Base-by-base conservation (phyloP, 2,329 filamentous ascomycete species). In the Coniochaeta sp. region DNA sequence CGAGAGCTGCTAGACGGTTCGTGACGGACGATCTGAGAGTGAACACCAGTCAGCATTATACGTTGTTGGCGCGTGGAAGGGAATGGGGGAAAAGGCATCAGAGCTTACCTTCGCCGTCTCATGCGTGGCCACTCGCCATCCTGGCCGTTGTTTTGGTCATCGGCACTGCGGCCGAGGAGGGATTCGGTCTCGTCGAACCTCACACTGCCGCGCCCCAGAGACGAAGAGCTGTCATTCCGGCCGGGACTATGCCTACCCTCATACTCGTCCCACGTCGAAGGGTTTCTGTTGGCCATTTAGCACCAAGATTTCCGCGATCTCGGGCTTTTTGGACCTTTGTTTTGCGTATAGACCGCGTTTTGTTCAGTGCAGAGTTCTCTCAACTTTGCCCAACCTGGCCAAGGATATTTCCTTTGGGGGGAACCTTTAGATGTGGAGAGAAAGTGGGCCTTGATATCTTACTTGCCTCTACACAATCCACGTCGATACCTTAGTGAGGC, bases 11-110 rank as follows among this genome's bases (percentile, higher is more conserved):
- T 38, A 90, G 73, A 36, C 80, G 79, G 63, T 82, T 78, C 34
- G 80, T 81, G 43, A 84, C 76, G 7, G 85, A 88, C n/a, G 83
- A 84, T 62, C 84, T 86, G 63, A 24, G n/a, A n/a, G 55, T 65
- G 59, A 65, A 38, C 34, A 17, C 31, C 31, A 16, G 54, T 57
- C 17, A 57, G 54, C 17, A 56, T n/a, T 22, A 22, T 36, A 12
- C 34, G 5, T 31, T 31, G 28, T 31, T 6, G 28, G 5, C 28
- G 9, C 9, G 16, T 38, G 36, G 36, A n/a, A 33, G n/a, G 40
- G 17, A 33, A 47, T 3, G 0, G 26, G 26, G 22, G 5, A 8
- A 31, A 55, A 68, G 22, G 79, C 63, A 31, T 6, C 33, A 28
- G 16, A 44, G 17, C 68, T 33, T 66, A 76, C 76, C 76, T 74